These are phyloP conservation scores for Nicotiana otophora DNA, from an alignment of 257 asterid species.

Conservation along the genomic window DNA sequence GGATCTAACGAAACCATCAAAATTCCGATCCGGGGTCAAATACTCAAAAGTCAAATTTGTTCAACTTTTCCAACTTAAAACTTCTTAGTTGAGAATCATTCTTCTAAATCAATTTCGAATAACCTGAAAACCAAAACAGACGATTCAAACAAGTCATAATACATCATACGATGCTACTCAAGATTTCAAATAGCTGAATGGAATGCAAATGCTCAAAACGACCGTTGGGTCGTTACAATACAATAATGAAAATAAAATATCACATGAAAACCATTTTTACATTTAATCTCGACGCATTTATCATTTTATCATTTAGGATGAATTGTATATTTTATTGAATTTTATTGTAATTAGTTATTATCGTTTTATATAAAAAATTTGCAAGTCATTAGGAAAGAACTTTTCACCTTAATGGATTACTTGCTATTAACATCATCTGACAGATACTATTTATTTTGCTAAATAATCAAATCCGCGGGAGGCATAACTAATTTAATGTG, in stretches of 20 bases:
- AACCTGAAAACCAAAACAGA: no score
- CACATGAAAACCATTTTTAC: not conserved
- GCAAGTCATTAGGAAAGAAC: not conserved
- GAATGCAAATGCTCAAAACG: no score
- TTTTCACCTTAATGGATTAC: not conserved
- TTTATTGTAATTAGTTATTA: not conserved
- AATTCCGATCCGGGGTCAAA: no score
- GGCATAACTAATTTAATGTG: not conserved
- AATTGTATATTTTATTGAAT: not conserved
- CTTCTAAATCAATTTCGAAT: no score
- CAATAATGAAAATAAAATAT: not conserved
- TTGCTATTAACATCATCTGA: not conserved
- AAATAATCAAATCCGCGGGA: not conserved
- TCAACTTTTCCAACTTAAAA: no score
- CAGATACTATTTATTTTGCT: not conserved
- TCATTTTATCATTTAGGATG: not conserved
- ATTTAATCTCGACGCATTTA: not conserved
- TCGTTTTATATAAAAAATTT: not conserved
- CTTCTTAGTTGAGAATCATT: no score
- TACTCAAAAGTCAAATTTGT: no score
- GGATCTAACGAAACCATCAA: no score
- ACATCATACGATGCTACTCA: no score
- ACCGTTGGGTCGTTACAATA: no score
- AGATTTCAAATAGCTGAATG: no score
- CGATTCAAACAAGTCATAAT: no score